Conservation (phyloP, 495 filamentous ascomycete species). For the Penicillium taxi region DNA sequence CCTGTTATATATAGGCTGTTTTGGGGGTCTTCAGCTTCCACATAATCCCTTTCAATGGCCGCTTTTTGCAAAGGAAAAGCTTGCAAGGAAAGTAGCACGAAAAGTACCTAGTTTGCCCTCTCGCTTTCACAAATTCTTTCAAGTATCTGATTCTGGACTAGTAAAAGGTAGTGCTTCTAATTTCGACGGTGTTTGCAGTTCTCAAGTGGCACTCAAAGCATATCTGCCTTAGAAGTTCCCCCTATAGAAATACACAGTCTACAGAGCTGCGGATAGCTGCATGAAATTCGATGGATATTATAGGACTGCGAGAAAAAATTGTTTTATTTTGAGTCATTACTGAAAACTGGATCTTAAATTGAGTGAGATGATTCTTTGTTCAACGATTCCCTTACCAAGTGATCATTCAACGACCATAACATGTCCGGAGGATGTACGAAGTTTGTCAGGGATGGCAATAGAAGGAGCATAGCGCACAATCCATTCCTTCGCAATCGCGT, state of each 20-base stretch:
- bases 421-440: conserved; percentile 36
- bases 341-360: not conserved
- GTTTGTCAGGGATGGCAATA: conserved; percentile 31
- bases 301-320: not conserved
- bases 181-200: too few species aligned
- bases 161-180: too few species aligned
- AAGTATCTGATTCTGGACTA: too few species aligned
- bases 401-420: conserved; percentile 23
- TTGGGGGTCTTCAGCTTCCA: too few species aligned
- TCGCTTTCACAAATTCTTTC: too few species aligned
- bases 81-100: too few species aligned
- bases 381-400: too few species aligned
- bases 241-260: not conserved
- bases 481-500: conserved; percentile 51
- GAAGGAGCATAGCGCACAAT: conserved; percentile 39
- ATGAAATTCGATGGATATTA: not conserved
- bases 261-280: not conserved
- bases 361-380: conserved; percentile 4
- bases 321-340: not conserved
- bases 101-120: too few species aligned
- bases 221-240: not conserved
- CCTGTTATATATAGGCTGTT: too few species aligned
- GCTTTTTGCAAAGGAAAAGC: too few species aligned
- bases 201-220: not conserved
- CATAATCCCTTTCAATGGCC: too few species aligned